Evolutionary conservation across 257 asterid species (phyloP), one percentile per base, ranked within the genome.

Genomic region (Verbena officinalis): DNA sequence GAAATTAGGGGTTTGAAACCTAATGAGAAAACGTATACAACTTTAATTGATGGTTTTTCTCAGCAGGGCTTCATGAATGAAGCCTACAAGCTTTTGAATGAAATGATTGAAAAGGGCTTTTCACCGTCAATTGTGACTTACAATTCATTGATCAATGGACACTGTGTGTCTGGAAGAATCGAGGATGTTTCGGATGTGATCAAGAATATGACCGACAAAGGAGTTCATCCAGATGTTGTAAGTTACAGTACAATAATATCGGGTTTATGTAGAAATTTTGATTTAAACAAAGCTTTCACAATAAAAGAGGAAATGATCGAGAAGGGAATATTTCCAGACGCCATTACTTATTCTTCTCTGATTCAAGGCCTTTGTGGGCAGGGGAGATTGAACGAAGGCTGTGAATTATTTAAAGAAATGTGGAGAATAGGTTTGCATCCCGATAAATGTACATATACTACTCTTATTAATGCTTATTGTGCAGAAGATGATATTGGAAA

Each of bases 1-100:
- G 78, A 55, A 45, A 58, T 69, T 19, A 80, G 96, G 79, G 98
- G 96, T 44, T 62, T 84, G 50, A 55, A 38, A 27, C 95, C 98
- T 1, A 88, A 89, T 4, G 95, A 86, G 82, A 89, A 84, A 75
- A 91, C 96, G 0, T 91, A 84, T 75, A 91, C 96, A 7, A 89
- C 98, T 38, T 53, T 88, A 69, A 78, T 91, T 69, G 91, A 81
- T 73, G 98, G 95, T 42, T 91, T 84, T 65, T 91, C 84, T 30
- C 96, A 83, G 49, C 89, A 84, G 77, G 95, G 96, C 21, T 69
- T 83, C 63, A 71, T 88, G 84, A 78, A 69, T 71, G 96, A 91
- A 69, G 95, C 95, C 36, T 78, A 77, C 72, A 64, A 73, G 62
- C 73, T 91, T 72, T 16, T 86, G 23, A 51, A 50, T 55, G 90